Base-by-base conservation (phyloP, 2,329 filamentous ascomycete genomes). In the Fusarium buxicola region DNA sequence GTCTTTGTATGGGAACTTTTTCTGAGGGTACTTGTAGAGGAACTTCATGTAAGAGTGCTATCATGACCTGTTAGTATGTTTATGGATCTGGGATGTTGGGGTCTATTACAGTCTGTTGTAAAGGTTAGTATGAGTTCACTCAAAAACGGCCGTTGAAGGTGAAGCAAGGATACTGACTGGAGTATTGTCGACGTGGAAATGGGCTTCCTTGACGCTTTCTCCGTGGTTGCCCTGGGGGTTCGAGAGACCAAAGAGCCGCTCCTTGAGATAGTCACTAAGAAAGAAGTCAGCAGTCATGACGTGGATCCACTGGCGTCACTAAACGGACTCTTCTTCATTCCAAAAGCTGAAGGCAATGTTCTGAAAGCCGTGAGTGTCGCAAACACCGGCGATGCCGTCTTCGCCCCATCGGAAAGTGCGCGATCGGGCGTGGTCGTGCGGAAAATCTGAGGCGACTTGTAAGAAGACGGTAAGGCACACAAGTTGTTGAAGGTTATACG, bases 1-100 rank as follows among this genome's bases (percentile, higher is more conserved):
- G 65, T 97, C 88, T 76, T 97, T 85, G 81, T 98, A 98, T 3
- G 94, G 95, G 72, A 98, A 98, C 63, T 89, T 88, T 70, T 85
- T 86, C 78, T 98, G 94, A 1, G 95, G 95, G 71, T 97, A 96
- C 78, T 98, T 98, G 86, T 98, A 98, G 68, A 98, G 89, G 73
- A 89, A 96, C 77, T 98, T 98, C 94, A 98, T 98, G 82, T 98
- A 98, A 25, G 94, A 96, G 78, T 97, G 94, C 91, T 94, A 75
- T 36, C 43, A 45, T 50, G 47, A 44, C 38, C 21, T 43, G 60
- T 71, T 55, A 64, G 60, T 35, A 58, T 28, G 28, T 16, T n/a
- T 38, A 46, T 34, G 27, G 4, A 31, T 46, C 32, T 40, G 18
- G 13, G 10, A 18, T 5, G 15, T 28, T 32, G 24, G 16, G 50